These are phyloP conservation scores for Ganoderma boninense DNA, from an alignment of 1,284 basidiomycete species.

Conservation along the genomic window DNA sequence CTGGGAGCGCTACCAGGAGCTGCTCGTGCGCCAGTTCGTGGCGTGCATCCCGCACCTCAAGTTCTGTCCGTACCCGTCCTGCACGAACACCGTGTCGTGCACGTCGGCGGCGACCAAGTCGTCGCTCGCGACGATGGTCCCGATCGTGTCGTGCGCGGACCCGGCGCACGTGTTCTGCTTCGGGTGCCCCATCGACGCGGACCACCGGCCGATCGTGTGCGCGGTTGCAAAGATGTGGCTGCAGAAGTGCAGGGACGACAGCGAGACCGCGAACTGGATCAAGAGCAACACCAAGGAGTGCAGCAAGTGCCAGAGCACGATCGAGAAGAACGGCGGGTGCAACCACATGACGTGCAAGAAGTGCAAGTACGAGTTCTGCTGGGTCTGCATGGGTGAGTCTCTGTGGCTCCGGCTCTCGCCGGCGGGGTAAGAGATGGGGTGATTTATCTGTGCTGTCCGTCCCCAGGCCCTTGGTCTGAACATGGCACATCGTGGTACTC, in stretches of 20 bases:
- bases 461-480: constrained; percentile 92
- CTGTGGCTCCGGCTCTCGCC: too few relatives aligned
- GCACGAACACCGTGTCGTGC: constrained; percentile 92
- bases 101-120: constrained; percentile 75
- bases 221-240: constrained; percentile 92
- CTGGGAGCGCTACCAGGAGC: constrained; percentile 81
- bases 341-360: constrained; percentile 99
- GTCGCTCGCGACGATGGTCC: constrained; percentile 84
- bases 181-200: constrained; percentile 85
- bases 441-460: constrained; percentile 51
- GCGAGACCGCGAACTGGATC: constrained; percentile 99
- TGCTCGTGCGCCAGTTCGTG: constrained; percentile 93
- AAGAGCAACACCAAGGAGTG: constrained; percentile 99
- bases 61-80: constrained; percentile 91
- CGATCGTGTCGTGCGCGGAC: constrained; percentile 84
- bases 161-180: constrained; percentile 88
- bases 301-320: constrained; percentile 93
- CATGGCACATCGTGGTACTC: constrained; percentile 98
- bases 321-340: constrained; percentile 99
- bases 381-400: constrained; percentile 78
- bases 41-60: constrained; percentile 85
- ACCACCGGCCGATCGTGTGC: constrained; percentile 94
- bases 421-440: background rate
- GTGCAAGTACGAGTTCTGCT: constrained; percentile 92
- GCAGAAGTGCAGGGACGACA: constrained; percentile 97